These are phyloP conservation scores for Pseudofabraea citricarpa DNA, from an alignment of 2,329 filamentous ascomycete species.

Conservation along the genomic window DNA sequence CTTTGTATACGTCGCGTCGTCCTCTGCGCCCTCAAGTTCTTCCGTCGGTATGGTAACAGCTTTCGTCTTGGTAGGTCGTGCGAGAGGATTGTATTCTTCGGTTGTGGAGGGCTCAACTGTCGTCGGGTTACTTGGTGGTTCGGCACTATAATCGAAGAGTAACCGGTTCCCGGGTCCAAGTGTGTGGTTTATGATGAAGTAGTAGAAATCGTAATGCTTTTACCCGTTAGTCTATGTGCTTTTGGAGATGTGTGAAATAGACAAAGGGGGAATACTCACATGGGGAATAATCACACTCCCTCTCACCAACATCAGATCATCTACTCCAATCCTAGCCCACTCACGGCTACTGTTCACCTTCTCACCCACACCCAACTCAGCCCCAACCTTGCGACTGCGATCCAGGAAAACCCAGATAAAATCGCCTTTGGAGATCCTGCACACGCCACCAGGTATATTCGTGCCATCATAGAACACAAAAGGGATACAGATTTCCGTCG, in stretches of 20 bases:
- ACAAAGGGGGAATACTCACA: slow-evolving; percentile 49
- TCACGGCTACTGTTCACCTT: slow-evolving; percentile 59
- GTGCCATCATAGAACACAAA: slow-evolving; percentile 98
- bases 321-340: slow-evolving; percentile 91
- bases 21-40: slow-evolving; percentile 66
- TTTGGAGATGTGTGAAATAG: slow-evolving; percentile 11
- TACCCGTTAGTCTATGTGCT: slow-evolving; percentile 13
- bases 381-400: slow-evolving; percentile 83
- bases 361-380: slow-evolving; percentile 70
- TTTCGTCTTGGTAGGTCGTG: slow-evolving; percentile 28
- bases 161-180: slow-evolving; percentile 64
- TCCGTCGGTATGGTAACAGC: slow-evolving; percentile 35
- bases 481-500: slow-evolving; percentile 82
- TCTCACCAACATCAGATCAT: slow-evolving; percentile 90
- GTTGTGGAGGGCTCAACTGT: slow-evolving; percentile 12
- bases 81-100: slow-evolving; percentile 33
- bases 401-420: slow-evolving; percentile 91
- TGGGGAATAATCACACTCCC: slow-evolving; percentile 91
- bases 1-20: slow-evolving; percentile 81
- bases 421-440: slow-evolving; percentile 89
- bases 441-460: slow-evolving; percentile 78
- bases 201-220: slow-evolving; percentile 96
- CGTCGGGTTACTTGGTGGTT: slow-evolving; percentile 32
- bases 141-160: slow-evolving; percentile 70
- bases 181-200: slow-evolving; percentile 88